Percentiles rank a stretch among this genome's conserved stretches.
Evolutionary conservation across 129 eudicot species (phyloP).

Genomic region (Cynara cardunculus): DNA sequence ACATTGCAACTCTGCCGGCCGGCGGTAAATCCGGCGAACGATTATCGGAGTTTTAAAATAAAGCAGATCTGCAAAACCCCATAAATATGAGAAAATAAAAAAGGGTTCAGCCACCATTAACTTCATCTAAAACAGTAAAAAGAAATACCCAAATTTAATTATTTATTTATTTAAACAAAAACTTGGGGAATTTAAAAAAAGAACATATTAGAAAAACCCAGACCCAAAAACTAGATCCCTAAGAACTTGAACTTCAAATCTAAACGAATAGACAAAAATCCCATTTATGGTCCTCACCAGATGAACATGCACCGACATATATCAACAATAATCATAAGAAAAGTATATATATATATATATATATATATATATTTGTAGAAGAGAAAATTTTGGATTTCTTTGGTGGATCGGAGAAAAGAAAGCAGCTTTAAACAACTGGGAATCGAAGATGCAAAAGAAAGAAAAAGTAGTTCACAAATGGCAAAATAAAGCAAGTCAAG

Average conservation of each 20-base stretch:
- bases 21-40: constrained; percentile 24
- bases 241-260: constrained; percentile 20
- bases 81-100: not conserved
- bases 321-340: constrained; percentile 13
- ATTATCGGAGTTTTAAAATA: constrained; percentile 18
- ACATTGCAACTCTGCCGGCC: constrained; percentile 48
- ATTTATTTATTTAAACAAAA: constrained; percentile 23
- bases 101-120: not conserved
- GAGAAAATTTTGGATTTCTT: constrained; percentile 20
- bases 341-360: not conserved
- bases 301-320: constrained; percentile 60
- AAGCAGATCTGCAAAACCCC: constrained; percentile 64
- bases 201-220: not conserved
- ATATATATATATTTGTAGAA: not conserved
- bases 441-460: constrained; percentile 54
- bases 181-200: constrained; percentile 14
- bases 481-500: constrained; percentile 38
- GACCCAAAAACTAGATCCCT: constrained; percentile 21
- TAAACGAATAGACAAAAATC: not conserved
- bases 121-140: not conserved
- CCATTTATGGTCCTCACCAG: not conserved
- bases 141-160: not conserved
- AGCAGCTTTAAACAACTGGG: constrained; percentile 59
- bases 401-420: constrained; percentile 48
- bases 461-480: constrained; percentile 30